Conservation (phyloP, 2,329 filamentous ascomycete species). For the Calonectria pseudoturangicola region DNA sequence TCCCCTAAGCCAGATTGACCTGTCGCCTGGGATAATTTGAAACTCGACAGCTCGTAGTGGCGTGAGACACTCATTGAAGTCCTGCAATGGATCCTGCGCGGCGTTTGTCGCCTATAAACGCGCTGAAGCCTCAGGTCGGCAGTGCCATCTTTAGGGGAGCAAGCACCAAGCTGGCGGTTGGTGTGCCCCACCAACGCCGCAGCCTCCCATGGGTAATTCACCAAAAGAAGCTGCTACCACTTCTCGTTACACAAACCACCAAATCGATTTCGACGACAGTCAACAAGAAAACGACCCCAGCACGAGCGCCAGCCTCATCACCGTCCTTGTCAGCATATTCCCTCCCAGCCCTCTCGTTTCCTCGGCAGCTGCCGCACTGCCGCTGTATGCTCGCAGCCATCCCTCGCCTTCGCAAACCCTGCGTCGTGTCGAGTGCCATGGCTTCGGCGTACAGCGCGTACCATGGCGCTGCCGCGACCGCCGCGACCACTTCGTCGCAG, state of each 20-base stretch:
- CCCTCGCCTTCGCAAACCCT: conserved; percentile 48
- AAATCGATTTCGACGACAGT: conserved; percentile 43
- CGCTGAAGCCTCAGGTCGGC: conserved; percentile 52
- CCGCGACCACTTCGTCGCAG: not conserved
- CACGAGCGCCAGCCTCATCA: conserved; percentile 2
- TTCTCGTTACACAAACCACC: conserved; percentile 28
- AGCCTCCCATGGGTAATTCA: conserved; percentile 28
- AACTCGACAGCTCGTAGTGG: conserved; percentile 18
- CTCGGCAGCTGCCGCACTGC: conserved; percentile 27
- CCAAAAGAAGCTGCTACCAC: conserved; percentile 22
- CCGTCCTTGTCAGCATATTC: not conserved
- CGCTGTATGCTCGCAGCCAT: conserved; percentile 53
- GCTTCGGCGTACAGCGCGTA: conserved; percentile 63
- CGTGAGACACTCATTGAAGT: conserved; percentile 26
- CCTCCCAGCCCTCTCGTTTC: not conserved
- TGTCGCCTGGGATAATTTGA: conserved; percentile 1
- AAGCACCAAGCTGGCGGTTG: conserved; percentile 17
- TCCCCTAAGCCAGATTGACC: conserved; percentile 6
- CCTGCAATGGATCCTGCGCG: conserved; percentile 40
- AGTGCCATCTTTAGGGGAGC: conserved; percentile 26
- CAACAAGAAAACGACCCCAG: conserved; percentile 24
- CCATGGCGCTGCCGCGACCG: conserved; percentile 57
- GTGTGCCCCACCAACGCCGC: conserved; percentile 33
- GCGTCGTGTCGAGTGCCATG: conserved; percentile 59
- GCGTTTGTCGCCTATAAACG: conserved; percentile 51